Conservation (phyloP, 305 asterid species). For the Fraxinus baroniana region DNA sequence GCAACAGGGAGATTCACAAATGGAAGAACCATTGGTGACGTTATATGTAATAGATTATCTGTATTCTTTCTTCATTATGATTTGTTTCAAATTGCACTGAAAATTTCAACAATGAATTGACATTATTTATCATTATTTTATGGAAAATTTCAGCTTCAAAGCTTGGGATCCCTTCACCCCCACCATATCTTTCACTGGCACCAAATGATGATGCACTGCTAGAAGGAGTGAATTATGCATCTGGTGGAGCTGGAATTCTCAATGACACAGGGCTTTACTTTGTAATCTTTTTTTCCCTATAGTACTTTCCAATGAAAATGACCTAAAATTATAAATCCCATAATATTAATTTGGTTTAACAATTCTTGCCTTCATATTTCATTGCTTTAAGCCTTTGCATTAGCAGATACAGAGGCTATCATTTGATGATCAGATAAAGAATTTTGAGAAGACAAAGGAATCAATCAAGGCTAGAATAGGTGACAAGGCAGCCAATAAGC, state of each 20-base stretch:
- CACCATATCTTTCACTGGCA: slow-evolving; percentile 65
- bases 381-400: background rate
- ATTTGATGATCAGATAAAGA: slow-evolving; percentile 67
- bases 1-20: slow-evolving; percentile 84
- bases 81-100: background rate
- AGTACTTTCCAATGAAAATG: background rate
- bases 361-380: background rate
- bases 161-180: slow-evolving; percentile 66
- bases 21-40: slow-evolving; percentile 79
- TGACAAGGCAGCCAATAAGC: slow-evolving; percentile 53
- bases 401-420: slow-evolving; percentile 66
- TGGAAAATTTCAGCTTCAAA: slow-evolving; percentile 50
- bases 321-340: background rate
- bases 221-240: slow-evolving; percentile 76
- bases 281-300: slow-evolving; percentile 32
- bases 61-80: background rate
- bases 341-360: background rate
- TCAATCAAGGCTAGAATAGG: slow-evolving; percentile 54
- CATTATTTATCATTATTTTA: background rate
- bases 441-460: slow-evolving; percentile 55
- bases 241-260: slow-evolving; percentile 89
- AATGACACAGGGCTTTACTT: slow-evolving; percentile 77
- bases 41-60: slow-evolving; percentile 41
- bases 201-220: slow-evolving; percentile 58
- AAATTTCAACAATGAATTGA: background rate